Conservation (phyloP, 2,329 filamentous ascomycete species). For the Passalora sequoiae region DNA sequence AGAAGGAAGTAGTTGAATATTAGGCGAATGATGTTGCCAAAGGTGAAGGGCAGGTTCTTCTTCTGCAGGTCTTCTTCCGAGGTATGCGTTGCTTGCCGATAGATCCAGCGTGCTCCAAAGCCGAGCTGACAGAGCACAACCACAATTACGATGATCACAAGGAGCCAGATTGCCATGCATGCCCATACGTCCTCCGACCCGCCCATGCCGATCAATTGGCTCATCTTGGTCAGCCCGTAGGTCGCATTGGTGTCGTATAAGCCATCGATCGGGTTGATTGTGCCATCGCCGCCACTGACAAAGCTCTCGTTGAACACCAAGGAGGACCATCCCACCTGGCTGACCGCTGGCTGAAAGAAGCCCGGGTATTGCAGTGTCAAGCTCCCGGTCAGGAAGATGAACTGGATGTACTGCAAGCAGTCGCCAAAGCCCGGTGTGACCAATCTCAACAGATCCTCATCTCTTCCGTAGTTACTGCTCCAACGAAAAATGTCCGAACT, state of each 20-base stretch:
- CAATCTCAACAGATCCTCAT: conserved; percentile 82
- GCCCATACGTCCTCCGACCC: conserved; percentile 79
- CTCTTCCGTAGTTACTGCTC: conserved; percentile 96
- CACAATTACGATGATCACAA: conserved; percentile 66
- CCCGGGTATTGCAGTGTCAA: conserved; percentile 86
- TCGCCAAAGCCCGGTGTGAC: conserved; percentile 96
- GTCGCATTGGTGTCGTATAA: conserved; percentile 75
- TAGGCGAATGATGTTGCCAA: conserved; percentile 61
- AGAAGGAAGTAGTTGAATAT: conserved; percentile 90
- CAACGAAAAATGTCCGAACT: conserved; percentile 85
- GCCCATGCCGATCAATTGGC: conserved; percentile 77
- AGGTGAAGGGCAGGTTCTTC: conserved; percentile 81
- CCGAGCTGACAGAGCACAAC: conserved; percentile 68
- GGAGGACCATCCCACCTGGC: conserved; percentile 79
- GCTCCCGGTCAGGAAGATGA: conserved; percentile 79
- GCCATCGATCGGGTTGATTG: conserved; percentile 68
- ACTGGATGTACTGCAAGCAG: conserved; percentile 95
- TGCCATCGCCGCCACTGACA: conserved; percentile 62
- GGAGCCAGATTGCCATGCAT: conserved; percentile 85
- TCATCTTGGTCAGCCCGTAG: conserved; percentile 73
- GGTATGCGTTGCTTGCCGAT: conserved; percentile 64
- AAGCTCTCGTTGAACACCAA: conserved; percentile 93
- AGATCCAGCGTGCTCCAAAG: conserved; percentile 71
- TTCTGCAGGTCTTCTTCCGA: conserved; percentile 80
- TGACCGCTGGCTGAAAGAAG: conserved; percentile 86